Base-by-base conservation (phyloP, 208 protist species). In the Trypanosoma grayi region DNA sequence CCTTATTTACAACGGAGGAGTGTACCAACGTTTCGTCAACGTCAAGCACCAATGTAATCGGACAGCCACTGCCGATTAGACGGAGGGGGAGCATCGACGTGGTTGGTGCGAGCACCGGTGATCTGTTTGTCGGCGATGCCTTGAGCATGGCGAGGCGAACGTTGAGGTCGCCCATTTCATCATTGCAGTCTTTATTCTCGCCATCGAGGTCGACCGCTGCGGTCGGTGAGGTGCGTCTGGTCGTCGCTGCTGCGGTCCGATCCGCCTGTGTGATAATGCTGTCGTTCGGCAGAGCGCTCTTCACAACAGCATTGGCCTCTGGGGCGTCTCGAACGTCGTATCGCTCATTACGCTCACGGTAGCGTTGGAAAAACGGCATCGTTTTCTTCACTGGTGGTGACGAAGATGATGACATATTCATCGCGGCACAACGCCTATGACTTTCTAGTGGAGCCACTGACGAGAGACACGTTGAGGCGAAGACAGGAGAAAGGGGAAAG, bases 11-110 rank as follows among this genome's bases (percentile, higher is more conserved):
- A 40, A 75, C 60, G 4, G 79, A 79, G 8, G 82, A 83, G 66
- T 83, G 79, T 20, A 81, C 72, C 1, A 85, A 52, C 16, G 76
- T 83, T 45, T 85, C 76, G 31, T 89, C 82, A 16, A 85, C 58
- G 45, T 83, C 78, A 8, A 85, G 73, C 28, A 83, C 69, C 2
- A 85, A 39, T 13, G 80, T 83, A 25, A 80, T 73, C 22, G 56
- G 67, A 10, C 45, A 39, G 27, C 36, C 11, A n/a, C 18, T 45
- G 6, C 2, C 28, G 4, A 30, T 18, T 18, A 10, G n/a, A 8
- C 28, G 24, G 16, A 43, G 10, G 3, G 39, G 39, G 39, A 43
- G 39, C 4, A 43, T 22, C 3, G 10, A 43, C 6, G 39, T 10
- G 3, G 11, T 5, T 5, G 39, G 10, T 5, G 10, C 39, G 20